Base-by-base conservation (phyloP, 768 basidiomycete species). In the Cyathus striatus region DNA sequence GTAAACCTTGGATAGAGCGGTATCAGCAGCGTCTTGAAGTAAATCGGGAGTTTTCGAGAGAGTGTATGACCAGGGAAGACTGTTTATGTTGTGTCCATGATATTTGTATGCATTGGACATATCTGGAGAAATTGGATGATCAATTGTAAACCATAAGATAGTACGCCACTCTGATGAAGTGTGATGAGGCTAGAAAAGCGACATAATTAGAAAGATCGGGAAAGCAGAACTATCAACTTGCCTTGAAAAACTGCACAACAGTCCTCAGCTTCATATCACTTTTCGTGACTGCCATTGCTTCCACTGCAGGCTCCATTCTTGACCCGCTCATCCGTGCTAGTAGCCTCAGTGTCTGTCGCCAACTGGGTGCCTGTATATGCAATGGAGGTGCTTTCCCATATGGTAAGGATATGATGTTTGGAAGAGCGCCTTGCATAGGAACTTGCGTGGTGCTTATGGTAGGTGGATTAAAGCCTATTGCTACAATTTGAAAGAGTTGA, bases 181-280 rank as follows among this genome's bases (percentile, higher is more conserved):
- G 27, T 72, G 76, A 52, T 84, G 78, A 6, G 81, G 69, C 86
- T 89, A 23, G 14, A 35, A 23, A 23, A 16, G 36, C 24, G 23
- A 39, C 16, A n/a, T 35, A n/a, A 23, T 35, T n/a, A 46, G 35
- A 2, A 40, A 13, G 10, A 16, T 30, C 22, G 22, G 21, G 23
- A 34, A 40, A 6, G 25, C 23, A 42, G 14, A 40, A 7, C 17
- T 21, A 16, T 14, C 17, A 27, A 52, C 73, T 41, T 51, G 86
- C 88, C 70, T 81, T 86, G 39, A 88, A 71, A 52, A 90, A 88
- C 53, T 90, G 88, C 43, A 91, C 63, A 0, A 90, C 84, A 0
- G 81, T 81, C 32, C 89, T 81, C 35, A 91, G 63, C 46, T 72
- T 74, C 40, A 82, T 36, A 4, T 76, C 75, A 1, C 64, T 65